Conservation (phyloP, 2,329 filamentous ascomycete species). For the Teratosphaeria destructans region DNA sequence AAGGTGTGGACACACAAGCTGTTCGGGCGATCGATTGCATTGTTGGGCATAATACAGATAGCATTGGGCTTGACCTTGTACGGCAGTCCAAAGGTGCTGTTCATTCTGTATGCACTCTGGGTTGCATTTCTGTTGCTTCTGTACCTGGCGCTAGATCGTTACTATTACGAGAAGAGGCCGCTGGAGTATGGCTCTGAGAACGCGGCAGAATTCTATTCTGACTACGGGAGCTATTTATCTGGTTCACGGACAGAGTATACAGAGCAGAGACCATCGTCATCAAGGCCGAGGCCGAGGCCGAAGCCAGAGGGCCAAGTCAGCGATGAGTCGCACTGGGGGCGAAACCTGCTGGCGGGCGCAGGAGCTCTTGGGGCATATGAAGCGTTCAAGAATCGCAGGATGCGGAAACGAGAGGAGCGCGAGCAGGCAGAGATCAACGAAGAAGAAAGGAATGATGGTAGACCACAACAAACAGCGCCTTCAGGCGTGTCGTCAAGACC, state of each 20-base stretch:
- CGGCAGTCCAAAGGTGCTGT: slow-evolving; percentile 74
- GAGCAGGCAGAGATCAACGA: slow-evolving; percentile 12
- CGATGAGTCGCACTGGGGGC: slow-evolving; percentile 25
- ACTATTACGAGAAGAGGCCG: slow-evolving; percentile 41
- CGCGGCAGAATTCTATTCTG: slow-evolving; percentile 33
- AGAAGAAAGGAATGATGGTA: slow-evolving; percentile 3
- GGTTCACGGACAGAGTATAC: slow-evolving; percentile 41
- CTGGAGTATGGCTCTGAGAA: slow-evolving; percentile 17
- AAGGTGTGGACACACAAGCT: slow-evolving; percentile 65
- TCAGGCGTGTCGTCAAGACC: not conserved
- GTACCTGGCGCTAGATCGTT: slow-evolving; percentile 74
- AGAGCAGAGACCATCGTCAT: slow-evolving; percentile 20
- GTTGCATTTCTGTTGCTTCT: slow-evolving; percentile 59
- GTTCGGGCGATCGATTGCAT: slow-evolving; percentile 64
- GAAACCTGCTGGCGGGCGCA: slow-evolving; percentile 42
- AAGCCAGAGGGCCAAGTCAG: slow-evolving; percentile 3
- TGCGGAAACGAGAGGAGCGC: slow-evolving; percentile 23
- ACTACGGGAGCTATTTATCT: slow-evolving; percentile 50
- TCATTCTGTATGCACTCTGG: slow-evolving; percentile 76
- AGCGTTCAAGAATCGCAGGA: slow-evolving; percentile 35
- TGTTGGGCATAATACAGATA: slow-evolving; percentile 79
- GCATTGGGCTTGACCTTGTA: slow-evolving; percentile 85
- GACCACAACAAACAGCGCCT: not conserved
- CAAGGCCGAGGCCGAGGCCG: slow-evolving; percentile 7
- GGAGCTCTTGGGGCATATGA: slow-evolving; percentile 49